phyloP scores from a whole-genome alignment of 306 rosid genomes.

The Corylus heterophylla region DNA sequence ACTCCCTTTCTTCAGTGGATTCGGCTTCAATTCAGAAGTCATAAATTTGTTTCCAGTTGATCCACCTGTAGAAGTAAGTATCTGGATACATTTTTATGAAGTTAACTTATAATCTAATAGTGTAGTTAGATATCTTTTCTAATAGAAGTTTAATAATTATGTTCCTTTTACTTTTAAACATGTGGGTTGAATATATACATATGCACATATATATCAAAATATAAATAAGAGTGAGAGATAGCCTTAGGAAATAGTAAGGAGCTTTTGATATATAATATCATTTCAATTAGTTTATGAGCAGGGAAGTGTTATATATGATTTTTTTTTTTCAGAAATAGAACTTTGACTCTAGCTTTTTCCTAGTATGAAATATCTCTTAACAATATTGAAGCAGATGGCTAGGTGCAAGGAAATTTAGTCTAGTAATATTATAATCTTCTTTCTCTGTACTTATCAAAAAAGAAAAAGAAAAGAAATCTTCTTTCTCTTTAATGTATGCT shows the following conservation, averaged over 20 bases:
- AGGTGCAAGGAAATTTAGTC: neutral
- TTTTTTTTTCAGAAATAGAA: neutral
- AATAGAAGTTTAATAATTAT: neutral
- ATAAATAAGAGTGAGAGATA: neutral
- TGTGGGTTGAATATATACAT: neutral
- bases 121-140: neutral
- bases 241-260: neutral
- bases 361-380: neutral
- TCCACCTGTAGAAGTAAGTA: slow-evolving; percentile 63
- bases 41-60: slow-evolving; percentile 81
- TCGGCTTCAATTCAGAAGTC: slow-evolving; percentile 68
- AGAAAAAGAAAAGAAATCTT: too few species aligned
- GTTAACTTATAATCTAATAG: neutral
- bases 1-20: slow-evolving; percentile 54
- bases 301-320: neutral
- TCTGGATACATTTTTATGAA: slow-evolving; percentile 9
- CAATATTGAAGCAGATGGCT: neutral
- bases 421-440: neutral
- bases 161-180: neutral
- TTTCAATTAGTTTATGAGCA: neutral
- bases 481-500: neutral
- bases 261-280: neutral
- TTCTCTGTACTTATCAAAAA: neutral
- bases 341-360: neutral
- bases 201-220: too few species aligned